phyloP scores from a whole-genome alignment of 2,329 filamentous ascomycete genomes.

The Herpotrichia juniperi region DNA sequence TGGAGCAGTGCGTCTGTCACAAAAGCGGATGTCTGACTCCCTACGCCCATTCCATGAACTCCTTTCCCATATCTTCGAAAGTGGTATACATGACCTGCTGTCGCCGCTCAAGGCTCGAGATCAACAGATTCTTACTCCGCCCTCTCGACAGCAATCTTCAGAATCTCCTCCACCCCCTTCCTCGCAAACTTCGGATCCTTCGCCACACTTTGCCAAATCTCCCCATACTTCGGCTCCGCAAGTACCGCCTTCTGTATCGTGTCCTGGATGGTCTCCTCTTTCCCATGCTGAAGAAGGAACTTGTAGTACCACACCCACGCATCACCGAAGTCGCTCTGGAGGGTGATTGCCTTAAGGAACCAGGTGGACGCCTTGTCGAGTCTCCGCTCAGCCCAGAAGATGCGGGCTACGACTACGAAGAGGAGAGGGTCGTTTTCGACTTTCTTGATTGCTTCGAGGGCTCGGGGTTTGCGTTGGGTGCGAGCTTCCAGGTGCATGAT shows the following conservation, averaged over 20 bases:
- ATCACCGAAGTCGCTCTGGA: conserved; percentile 87
- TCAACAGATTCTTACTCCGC: conserved; percentile 50
- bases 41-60: neutral
- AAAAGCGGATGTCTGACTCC: neutral
- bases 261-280: conserved; percentile 87
- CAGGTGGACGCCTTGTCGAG: conserved; percentile 94
- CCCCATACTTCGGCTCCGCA: conserved; percentile 89
- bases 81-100: neutral
- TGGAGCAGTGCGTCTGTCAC: no score
- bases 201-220: conserved; percentile 84
- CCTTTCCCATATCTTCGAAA: neutral
- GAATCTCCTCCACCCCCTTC: conserved; percentile 77
- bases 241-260: conserved; percentile 79
- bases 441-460: conserved; percentile 94
- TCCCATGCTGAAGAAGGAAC: conserved; percentile 90
- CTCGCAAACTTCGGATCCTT: conserved; percentile 85
- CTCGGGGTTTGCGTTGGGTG: conserved; percentile 89
- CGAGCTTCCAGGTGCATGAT: conserved; percentile 94
- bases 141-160: conserved; percentile 75
- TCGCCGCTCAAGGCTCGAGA: neutral
- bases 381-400: conserved; percentile 93
- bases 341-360: conserved; percentile 94
- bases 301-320: conserved; percentile 99
- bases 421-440: conserved; percentile 89
- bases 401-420: conserved; percentile 89